Conservation (phyloP, 2,329 filamentous ascomycete genomes). For the Aspergillus pseudonomiae region DNA sequence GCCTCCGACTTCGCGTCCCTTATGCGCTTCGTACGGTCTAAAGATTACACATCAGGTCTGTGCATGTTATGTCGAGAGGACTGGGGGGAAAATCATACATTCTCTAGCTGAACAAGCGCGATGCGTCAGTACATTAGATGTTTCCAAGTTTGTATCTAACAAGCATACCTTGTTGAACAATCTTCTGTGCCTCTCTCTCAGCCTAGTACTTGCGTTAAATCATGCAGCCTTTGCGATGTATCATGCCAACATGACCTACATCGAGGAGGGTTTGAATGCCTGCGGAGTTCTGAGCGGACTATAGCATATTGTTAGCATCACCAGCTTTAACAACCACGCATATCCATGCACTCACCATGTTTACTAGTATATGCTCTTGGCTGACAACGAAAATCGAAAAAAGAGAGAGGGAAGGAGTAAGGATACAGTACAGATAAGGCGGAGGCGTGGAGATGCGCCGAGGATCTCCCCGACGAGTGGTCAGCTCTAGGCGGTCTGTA, state of each 20-base stretch:
- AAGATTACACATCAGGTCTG: conserved; percentile 16
- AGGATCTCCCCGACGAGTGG: conserved; percentile 30
- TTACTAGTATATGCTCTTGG: conserved; percentile 19
- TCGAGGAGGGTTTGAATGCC: conserved; percentile 99
- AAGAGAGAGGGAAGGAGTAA: conserved; percentile 12
- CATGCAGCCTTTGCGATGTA: neutral
- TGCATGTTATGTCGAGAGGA: conserved; percentile 12
- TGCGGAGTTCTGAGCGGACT: conserved; percentile 98
- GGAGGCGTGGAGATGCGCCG: conserved; percentile 29
- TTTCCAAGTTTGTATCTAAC: neutral
- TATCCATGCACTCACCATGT: conserved; percentile 32
- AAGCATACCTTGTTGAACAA: conserved; percentile 86
- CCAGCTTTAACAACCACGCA: conserved; percentile 8
- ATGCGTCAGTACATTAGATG: conserved; percentile 24
- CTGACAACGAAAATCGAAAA: conserved; percentile 9
- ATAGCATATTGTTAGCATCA: conserved; percentile 22
- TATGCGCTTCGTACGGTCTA: conserved; percentile 93
- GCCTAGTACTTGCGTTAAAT: conserved; percentile 60
- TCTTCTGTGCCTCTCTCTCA: conserved; percentile 98
- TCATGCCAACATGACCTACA: conserved; percentile 60
- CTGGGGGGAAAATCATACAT: conserved; percentile 60
- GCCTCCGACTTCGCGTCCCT: conserved; percentile 95
- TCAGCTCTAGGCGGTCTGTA: conserved; percentile 33
- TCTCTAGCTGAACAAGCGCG: conserved; percentile 69
- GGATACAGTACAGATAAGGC: conserved; percentile 21